These are phyloP conservation scores for Exophiala bonariae DNA, from an alignment of 2,329 filamentous ascomycete genomes.

Conservation along the genomic window DNA sequence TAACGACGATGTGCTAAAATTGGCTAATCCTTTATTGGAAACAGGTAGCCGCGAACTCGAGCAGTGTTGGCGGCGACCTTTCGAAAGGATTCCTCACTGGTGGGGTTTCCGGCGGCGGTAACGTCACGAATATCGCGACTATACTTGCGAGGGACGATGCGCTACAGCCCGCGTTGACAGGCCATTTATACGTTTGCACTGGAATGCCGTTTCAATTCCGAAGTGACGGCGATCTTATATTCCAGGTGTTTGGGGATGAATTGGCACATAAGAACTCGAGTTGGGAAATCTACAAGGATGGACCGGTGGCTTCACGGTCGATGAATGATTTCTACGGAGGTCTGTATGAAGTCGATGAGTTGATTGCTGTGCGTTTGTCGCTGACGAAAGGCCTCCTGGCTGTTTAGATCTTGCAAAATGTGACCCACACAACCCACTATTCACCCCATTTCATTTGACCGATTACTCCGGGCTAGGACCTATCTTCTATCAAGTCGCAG, in stretches of 20 bases:
- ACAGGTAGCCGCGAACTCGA: conserved; percentile 16
- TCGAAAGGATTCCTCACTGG: conserved; percentile 17
- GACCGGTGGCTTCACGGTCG: conserved; percentile 10
- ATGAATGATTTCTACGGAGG: conserved; percentile 13
- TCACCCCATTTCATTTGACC: conserved; percentile 7
- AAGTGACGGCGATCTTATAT: conserved; percentile 1
- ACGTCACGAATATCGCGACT: conserved; percentile 6
- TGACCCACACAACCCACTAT: not conserved
- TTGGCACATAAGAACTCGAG: conserved; percentile 8
- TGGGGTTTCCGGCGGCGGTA: conserved; percentile 13
- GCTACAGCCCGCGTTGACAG: conserved; percentile 13
- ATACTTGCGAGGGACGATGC: conserved; percentile 14
- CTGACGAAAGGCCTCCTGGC: not conserved
- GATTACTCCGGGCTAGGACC: conserved; percentile 14
- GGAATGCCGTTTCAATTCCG: conserved; percentile 10
- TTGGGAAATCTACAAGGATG: conserved; percentile 16
- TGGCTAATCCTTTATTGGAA: too few species aligned
- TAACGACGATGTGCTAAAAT: too few species aligned
- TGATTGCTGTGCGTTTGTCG: too few species aligned
- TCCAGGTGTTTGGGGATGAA: conserved; percentile 11
- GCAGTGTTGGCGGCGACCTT: conserved; percentile 12
- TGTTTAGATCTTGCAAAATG: conserved; percentile 8
- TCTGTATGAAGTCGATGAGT: conserved; percentile 4
- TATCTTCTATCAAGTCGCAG: conserved; percentile 16
- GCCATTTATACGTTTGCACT: conserved; percentile 16